A percentile compares a stretch with the other conserved stretches of the same genome.
Conservation (phyloP, 1,284 basidiomycete genomes). For the Laetiporus sulphureus region DNA sequence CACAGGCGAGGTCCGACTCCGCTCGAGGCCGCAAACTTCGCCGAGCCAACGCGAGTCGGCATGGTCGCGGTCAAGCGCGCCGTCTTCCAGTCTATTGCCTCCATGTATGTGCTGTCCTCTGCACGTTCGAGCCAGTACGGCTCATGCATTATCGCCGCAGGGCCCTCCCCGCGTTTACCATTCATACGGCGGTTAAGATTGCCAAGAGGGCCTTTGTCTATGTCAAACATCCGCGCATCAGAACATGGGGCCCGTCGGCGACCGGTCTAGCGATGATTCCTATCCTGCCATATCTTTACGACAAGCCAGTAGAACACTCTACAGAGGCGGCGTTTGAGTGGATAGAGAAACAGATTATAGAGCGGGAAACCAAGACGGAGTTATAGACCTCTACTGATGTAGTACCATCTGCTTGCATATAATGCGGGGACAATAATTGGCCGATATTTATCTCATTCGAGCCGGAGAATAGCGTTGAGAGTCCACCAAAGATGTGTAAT, state of each 20-base stretch:
- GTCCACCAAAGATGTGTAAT: too few species aligned
- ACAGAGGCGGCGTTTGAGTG: conserved; percentile 63
- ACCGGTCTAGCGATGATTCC: conserved; percentile 79
- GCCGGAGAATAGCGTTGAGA: too few species aligned
- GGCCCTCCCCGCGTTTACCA: conserved; percentile 76
- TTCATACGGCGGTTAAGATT: conserved; percentile 80
- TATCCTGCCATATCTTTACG: conserved; percentile 76
- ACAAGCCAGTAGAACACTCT: conserved; percentile 73
- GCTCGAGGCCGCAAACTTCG: conserved; percentile 70
- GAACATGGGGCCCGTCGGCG: conserved; percentile 77
- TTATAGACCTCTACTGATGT: too few species aligned
- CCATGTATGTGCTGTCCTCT: conserved; percentile 52
- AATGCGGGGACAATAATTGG: background rate
- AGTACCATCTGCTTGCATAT: too few species aligned
- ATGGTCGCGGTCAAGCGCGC: conserved; percentile 74
- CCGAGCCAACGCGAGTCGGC: conserved; percentile 66
- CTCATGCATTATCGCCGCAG: conserved; percentile 27
- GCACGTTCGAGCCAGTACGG: background rate
- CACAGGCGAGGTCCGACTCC: conserved; percentile 66
- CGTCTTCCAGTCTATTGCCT: conserved; percentile 84
- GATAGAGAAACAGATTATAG: conserved; percentile 39
- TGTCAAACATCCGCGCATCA: conserved; percentile 54
- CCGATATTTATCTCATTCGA: background rate
- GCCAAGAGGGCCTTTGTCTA: conserved; percentile 72
- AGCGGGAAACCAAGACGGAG: conserved; percentile 1